Base-by-base conservation (phyloP, 768 basidiomycete genomes). In the Tephrocybe sp. region DNA sequence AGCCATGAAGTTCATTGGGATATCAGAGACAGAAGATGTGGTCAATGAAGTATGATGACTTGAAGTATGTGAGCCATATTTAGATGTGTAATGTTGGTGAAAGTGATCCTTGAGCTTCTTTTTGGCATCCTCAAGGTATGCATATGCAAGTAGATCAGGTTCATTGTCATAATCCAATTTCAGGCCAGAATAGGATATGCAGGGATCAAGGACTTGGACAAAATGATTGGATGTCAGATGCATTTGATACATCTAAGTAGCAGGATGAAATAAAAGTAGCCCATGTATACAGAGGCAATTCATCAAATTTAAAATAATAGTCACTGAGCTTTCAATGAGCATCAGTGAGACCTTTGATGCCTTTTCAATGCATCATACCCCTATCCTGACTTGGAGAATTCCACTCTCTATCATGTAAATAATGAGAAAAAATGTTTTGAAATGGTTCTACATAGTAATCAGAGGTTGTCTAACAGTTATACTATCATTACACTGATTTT, bases 211-310 rank as follows among this genome's bases (percentile, higher is more conserved):
- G 3, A 45, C 44, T n/a, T 45, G 9, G 12, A 20, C 20, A n/a
- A 20, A 17, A 15, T 11, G 8, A 18, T 28, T 10, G 28, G 43
- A 32, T 28, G 10, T 3, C 17, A 20, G 6, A 4, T 25, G 17
- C 2, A 8, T 17, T 28, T 17, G 28, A 28, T 1, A 6, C 8
- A 33, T 11, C 3, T 18, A 11, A 11, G 6, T 30, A n/a, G n/a
- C n/a, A n/a, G n/a, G n/a, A 43, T n/a, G n/a, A n/a, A n/a, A n/a
- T n/a, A 67, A 65, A 37, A 14, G 60, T 41, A n/a, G 67, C 57
- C 66, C 68, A 71, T 4, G 55, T 56, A 48, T 72, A 70, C 28
- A 56, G 68, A 3, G 61, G 66, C 1, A 68, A 69, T 41, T 65
- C 40, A 41, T 67, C 65, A 37, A 56, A 65, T 47, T 63, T 60